Percentiles rank a stretch among this genome's conserved stretches.
Evolutionary conservation across 768 basidiomycete species (phyloP).

Genomic region (Panellus pusillus): DNA sequence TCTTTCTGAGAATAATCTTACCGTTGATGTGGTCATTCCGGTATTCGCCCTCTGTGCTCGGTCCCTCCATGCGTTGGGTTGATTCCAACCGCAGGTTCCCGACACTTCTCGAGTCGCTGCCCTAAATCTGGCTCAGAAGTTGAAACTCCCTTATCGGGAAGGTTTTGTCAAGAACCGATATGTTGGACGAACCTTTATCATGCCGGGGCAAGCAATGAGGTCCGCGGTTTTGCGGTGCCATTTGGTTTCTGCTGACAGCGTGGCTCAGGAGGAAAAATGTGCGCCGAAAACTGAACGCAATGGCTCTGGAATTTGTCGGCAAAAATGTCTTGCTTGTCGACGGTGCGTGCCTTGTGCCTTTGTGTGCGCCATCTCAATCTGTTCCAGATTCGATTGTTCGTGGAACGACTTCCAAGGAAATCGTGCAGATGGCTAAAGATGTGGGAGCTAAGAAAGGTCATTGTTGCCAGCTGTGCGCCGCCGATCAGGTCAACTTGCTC

Average conservation of each 20-base stretch:
- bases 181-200: constrained; percentile 97
- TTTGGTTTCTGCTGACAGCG: neutral
- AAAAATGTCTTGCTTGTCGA: constrained; percentile 97
- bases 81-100: constrained; percentile 60
- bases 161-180: constrained; percentile 99
- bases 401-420: constrained; percentile 97
- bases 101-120: constrained; percentile 97
- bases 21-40: constrained; percentile 95
- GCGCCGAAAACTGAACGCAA: constrained; percentile 92
- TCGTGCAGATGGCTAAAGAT: constrained; percentile 98
- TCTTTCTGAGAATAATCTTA: constrained; percentile 62
- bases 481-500: constrained; percentile 69
- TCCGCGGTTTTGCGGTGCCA: constrained; percentile 23
- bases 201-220: constrained; percentile 98
- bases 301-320: constrained; percentile 92
- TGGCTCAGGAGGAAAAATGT: constrained; percentile 83
- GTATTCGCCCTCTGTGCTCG: constrained; percentile 39
- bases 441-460: constrained; percentile 95
- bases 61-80: neutral
- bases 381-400: constrained; percentile 92
- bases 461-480: constrained; percentile 95
- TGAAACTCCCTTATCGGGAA: constrained; percentile 90
- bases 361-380: neutral
- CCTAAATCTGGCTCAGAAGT: constrained; percentile 88
- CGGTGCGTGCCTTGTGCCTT: constrained; percentile 45